Evolutionary conservation across 1,284 basidiomycete species (phyloP).

Genomic region (Tylopilus sp.): DNA sequence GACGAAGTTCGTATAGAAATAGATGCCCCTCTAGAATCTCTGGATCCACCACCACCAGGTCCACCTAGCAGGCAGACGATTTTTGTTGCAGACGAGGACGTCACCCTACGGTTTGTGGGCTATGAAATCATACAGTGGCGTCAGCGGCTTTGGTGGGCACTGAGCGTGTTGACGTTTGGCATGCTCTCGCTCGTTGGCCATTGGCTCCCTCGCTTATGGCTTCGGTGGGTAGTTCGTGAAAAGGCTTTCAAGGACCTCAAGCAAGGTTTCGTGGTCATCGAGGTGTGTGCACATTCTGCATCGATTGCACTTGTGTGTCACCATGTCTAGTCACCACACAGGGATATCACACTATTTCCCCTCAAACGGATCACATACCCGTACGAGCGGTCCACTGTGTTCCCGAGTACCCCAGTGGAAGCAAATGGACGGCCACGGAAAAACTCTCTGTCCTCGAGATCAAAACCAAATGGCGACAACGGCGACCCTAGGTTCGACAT

Average conservation of each 20-base stretch:
- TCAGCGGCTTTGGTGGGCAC: conserved; percentile 66
- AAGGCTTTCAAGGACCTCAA: conserved; percentile 74
- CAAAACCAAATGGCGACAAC: conserved; percentile 27
- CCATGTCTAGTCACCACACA: conserved; percentile 63
- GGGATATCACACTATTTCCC: conserved; percentile 75
- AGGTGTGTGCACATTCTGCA: conserved; percentile 52
- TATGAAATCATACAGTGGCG: conserved; percentile 70
- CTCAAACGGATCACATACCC: conserved; percentile 67
- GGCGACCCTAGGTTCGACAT: conserved; percentile 33
- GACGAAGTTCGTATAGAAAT: conserved; percentile 78
- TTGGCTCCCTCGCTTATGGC: conserved; percentile 91
- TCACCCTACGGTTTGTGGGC: conserved; percentile 84
- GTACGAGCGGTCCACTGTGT: conserved; percentile 74
- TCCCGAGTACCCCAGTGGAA: conserved; percentile 41
- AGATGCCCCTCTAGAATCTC: conserved; percentile 53
- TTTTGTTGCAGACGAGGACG: conserved; percentile 88
- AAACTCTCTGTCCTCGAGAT: conserved; percentile 24
- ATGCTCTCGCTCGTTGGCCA: conserved; percentile 79
- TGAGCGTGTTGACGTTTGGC: conserved; percentile 72
- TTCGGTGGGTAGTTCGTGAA: conserved; percentile 82
- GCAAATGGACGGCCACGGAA: conserved; percentile 21
- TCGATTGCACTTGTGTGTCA: neutral
- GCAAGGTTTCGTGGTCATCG: conserved; percentile 79
- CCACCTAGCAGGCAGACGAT: conserved; percentile 83
- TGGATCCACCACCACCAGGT: conserved; percentile 65